Conservation (phyloP, 176 grass and related monocot species). For the Lolium rigidum region DNA sequence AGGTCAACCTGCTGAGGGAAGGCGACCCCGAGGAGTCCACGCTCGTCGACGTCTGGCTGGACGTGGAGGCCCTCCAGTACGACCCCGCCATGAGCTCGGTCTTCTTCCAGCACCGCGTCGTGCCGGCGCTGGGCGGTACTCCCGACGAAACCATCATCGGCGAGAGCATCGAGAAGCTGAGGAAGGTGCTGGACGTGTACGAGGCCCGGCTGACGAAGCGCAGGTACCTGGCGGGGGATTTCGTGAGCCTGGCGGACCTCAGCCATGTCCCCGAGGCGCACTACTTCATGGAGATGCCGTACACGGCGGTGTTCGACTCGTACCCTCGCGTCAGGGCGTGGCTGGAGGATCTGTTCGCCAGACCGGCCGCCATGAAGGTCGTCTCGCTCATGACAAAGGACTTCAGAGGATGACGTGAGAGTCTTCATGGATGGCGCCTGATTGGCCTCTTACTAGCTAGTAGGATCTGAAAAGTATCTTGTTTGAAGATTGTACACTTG, state of each 20-base stretch:
- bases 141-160: background rate
- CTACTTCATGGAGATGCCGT: constrained; percentile 33
- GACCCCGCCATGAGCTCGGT: background rate
- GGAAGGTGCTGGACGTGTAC: constrained; percentile 8
- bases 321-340: constrained; percentile 45
- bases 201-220: constrained; percentile 8
- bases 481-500: too few species aligned
- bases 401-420: background rate
- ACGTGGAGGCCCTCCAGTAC: background rate
- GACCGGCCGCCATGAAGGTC: constrained; percentile 36
- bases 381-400: background rate
- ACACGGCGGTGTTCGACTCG: constrained; percentile 5
- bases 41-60: constrained; percentile 15
- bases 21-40: background rate
- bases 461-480: too few species aligned
- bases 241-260: constrained; percentile 39
- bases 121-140: background rate
- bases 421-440: too few species aligned
- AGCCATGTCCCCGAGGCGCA: constrained; percentile 40
- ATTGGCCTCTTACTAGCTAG: too few species aligned
- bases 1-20: constrained; percentile 1
- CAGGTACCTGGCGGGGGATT: constrained; percentile 6
- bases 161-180: constrained; percentile 21
- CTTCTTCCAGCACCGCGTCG: constrained; percentile 13
- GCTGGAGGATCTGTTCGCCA: constrained; percentile 14